Evolutionary conservation across 495 filamentous ascomycete genomes (phyloP), one percentile per base, ranked within the genome.

Genomic region (Neurospora terricola): DNA sequence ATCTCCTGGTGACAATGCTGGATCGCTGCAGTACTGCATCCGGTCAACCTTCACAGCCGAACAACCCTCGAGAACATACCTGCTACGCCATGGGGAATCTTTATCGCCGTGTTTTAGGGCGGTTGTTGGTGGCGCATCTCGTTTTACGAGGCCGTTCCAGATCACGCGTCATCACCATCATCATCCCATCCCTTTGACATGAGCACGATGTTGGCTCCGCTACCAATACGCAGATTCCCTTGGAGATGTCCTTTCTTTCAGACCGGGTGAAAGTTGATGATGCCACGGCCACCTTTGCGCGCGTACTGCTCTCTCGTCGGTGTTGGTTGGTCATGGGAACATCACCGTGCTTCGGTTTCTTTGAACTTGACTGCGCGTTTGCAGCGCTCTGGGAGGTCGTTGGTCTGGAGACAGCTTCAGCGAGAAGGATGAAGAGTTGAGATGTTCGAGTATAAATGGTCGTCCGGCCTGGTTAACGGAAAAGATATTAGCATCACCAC

Each of bases 211-310:
- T 30, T 30, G 23, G 48, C 0, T 40, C 10, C 12, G 12, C 14
- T 59, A 30, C 5, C 5, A 5, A 14, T 30, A 30, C 5, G 1
- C 23, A 1, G 48, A 23, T 30, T 27, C 5, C 23, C 48, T 59
- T 10, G 23, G n/a, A 4, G 21, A 6, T 59, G 21, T 5, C 5
- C 34, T 34, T 23, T 27, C 21, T 27, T 59, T 59, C 5, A 14
- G 11, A 14, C 0, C 1, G 5, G 5, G 11, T 5, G 1, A 5
- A 14, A 0, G 0, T 0, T 59, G 11, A 27, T 2, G 21, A 14
- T 23, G 5, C 4, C 48, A 3, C 2, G 5, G 4, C 5, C 10
- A 12, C 8, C 5, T 59, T 59, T 59, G 21, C 4, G 21, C 48
- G 11, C 48, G 21, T 27, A 59, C 23, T 5, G 11, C 2, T 5